Base-by-base conservation (phyloP, 1,284 basidiomycete species). In the Ganoderma meredithae region DNA sequence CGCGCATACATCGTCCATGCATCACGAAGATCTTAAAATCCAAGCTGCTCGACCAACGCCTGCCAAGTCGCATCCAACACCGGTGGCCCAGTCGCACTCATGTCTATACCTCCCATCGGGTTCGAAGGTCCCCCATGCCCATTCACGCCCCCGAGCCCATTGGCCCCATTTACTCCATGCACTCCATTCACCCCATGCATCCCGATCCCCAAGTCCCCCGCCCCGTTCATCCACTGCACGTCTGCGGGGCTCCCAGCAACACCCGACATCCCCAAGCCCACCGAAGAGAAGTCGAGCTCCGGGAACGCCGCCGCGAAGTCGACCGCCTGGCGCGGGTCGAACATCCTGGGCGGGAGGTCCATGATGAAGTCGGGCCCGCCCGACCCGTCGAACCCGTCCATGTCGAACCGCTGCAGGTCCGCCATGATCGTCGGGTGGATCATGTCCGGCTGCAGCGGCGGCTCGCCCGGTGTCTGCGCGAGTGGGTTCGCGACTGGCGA, bases 1-100 rank as follows among this genome's bases (percentile, higher is more conserved):
- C 36, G 36, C 36, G 36, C 36, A 36, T 36, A 7, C 52, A 49
- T 13, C 9, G 22, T 49, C 22, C 12, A 4, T 31, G 0, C 6
- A 53, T 19, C 39, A 1, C 36, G 15, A 4, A 40, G 0, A 40
- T 22, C 39, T 73, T 67, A 88, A 74, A 90, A 91, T 1, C 90
- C 90, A 62, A 91, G 80, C 73, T 91, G 90, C 76, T 90, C 88
- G 55, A 90, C 86, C 65, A 91, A 89, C 69, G 82, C 85, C 75
- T 88, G 85, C 90, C 90, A 91, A 0, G 87, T 85, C 33, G 87
- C 79, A 73, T 91, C 89, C 66, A 90, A 72, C 61, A 83, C 79
- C 43, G 69, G 59, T 17, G 73, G 64, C 58, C 72, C 68, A 58
- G 69, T 68, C 22, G 41, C 47, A 6, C 59, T 59, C 31, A 41